A percentile compares a stretch with the other conserved stretches of the same genome.
Evolutionary conservation across 768 basidiomycete species (phyloP).

Genomic region (Steccherinum ochraceum): DNA sequence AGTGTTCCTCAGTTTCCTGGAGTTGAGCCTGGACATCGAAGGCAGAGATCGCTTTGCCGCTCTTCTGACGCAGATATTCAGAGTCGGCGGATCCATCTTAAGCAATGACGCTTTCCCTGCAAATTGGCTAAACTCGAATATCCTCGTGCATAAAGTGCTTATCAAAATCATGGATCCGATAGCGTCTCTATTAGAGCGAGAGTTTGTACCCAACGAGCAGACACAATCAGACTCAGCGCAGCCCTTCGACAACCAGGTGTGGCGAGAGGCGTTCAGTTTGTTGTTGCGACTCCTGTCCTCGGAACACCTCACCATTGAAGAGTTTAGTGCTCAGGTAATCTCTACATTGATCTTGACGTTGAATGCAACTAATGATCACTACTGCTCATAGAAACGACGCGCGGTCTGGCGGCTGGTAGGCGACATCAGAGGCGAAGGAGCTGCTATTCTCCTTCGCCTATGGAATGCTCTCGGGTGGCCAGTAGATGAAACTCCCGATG

Average conservation of each 20-base stretch:
- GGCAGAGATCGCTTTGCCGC: constrained; percentile 72
- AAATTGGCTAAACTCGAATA: constrained; percentile 88
- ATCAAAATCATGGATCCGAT: constrained; percentile 86
- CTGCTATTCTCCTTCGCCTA: constrained; percentile 65
- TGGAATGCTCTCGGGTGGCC: constrained; percentile 87
- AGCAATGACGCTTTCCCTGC: constrained; percentile 84
- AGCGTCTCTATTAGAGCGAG: constrained; percentile 64
- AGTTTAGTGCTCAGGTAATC: constrained; percentile 85
- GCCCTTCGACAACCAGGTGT: constrained; percentile 70
- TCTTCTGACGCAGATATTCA: constrained; percentile 75
- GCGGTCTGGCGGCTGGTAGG: constrained; percentile 96
- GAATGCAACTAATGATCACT: no score
- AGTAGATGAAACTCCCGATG: constrained; percentile 45
- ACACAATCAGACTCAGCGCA: constrained; percentile 30
- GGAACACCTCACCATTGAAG: constrained; percentile 89
- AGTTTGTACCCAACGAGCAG: constrained; percentile 73
- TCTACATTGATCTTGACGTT: not conserved
- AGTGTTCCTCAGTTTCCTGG: constrained; percentile 72
- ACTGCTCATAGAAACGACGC: constrained; percentile 66
- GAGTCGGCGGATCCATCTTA: constrained; percentile 72
- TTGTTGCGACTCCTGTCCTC: constrained; percentile 82
- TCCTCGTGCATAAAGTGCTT: constrained; percentile 81
- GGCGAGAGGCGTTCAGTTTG: constrained; percentile 78
- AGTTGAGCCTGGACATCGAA: constrained; percentile 81
- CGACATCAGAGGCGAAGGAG: constrained; percentile 90